phyloP scores from a whole-genome alignment of 164 flowering plant genomes.

The Magnolia changhungtana region DNA sequence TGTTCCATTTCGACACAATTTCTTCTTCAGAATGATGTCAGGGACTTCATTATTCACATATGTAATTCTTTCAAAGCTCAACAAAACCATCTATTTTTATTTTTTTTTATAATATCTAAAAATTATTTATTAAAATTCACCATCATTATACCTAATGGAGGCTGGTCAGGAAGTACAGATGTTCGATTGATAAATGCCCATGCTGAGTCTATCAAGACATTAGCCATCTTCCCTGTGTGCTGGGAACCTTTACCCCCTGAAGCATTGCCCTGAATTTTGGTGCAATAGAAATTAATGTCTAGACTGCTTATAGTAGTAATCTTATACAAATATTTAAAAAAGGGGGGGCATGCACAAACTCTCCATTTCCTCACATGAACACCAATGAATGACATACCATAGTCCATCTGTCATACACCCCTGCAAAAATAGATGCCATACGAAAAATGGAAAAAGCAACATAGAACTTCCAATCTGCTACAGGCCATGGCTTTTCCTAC shows the following conservation, averaged over 20 bases:
- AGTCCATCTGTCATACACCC: constrained; percentile 65
- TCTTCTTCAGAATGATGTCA: no score
- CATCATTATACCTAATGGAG: constrained; percentile 57
- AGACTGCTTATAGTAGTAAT: not conserved
- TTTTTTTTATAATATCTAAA: not conserved
- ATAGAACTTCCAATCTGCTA: constrained; percentile 79
- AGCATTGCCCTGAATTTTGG: constrained; percentile 79
- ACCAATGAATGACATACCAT: constrained; percentile 41
- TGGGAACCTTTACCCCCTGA: constrained; percentile 93
- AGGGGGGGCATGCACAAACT: not conserved
- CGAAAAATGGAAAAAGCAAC: constrained; percentile 80
- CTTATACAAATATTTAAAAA: not conserved
- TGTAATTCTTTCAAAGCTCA: not conserved
- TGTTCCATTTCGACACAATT: constrained; percentile 22
- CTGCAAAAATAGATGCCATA: constrained; percentile 65
- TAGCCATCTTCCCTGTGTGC: constrained; percentile 44
- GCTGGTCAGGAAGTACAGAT: constrained; percentile 66
- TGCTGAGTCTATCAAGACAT: constrained; percentile 59
- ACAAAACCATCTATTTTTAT: not conserved
- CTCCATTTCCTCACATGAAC: not conserved
- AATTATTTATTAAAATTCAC: not conserved
- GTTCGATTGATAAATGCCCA: constrained; percentile 52
- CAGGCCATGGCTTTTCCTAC: constrained; percentile 89
- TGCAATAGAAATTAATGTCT: constrained; percentile 3
- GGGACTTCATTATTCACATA: no score